phyloP scores from a whole-genome alignment of 2,329 filamentous ascomycete genomes.

The Talaromyces sp. region DNA sequence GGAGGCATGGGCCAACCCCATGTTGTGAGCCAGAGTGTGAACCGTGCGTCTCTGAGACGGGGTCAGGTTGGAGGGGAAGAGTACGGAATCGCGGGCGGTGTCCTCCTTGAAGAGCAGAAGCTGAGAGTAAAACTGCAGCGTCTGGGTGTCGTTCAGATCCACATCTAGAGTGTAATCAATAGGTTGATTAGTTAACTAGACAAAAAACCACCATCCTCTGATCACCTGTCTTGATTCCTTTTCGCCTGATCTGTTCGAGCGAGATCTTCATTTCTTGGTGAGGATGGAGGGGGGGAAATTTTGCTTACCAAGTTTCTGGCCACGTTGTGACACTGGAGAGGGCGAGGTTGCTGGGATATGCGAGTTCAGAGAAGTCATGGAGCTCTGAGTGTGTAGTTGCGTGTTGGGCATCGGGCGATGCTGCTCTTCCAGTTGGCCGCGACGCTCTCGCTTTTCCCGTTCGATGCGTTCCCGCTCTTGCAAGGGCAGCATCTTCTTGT shows the following conservation, averaged over 20 bases:
- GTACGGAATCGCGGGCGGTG: conserved; percentile 72
- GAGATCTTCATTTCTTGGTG: too few relatives aligned
- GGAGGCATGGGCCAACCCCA: conserved; percentile 88
- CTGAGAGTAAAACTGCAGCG: conserved; percentile 86
- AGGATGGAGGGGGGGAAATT: conserved; percentile 7
- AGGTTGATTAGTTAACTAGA: conserved; percentile 7
- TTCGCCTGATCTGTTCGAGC: too few relatives aligned
- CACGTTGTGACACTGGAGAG: conserved; percentile 65
- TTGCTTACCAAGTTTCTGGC: conserved; percentile 40
- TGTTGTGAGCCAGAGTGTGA: conserved; percentile 92
- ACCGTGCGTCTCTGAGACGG: conserved; percentile 86
- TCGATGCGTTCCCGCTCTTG: conserved; percentile 95
- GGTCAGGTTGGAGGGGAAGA: conserved; percentile 79
- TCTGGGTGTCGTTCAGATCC: conserved; percentile 88
- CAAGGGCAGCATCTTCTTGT: conserved; percentile 98
- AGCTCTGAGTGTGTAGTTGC: conserved; percentile 80
- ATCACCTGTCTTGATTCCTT: neutral
- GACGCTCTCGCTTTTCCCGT: conserved; percentile 91
- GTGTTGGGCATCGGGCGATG: conserved; percentile 70
- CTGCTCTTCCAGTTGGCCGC: conserved; percentile 95
- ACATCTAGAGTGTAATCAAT: conserved; percentile 56
- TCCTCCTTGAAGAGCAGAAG: conserved; percentile 87
- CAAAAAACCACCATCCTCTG: neutral
- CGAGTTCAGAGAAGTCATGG: conserved; percentile 76
- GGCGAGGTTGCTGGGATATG: conserved; percentile 66